Conservation (phyloP, 1,139 yeast species). For the Meyerozyma guilliermondii region DNA sequence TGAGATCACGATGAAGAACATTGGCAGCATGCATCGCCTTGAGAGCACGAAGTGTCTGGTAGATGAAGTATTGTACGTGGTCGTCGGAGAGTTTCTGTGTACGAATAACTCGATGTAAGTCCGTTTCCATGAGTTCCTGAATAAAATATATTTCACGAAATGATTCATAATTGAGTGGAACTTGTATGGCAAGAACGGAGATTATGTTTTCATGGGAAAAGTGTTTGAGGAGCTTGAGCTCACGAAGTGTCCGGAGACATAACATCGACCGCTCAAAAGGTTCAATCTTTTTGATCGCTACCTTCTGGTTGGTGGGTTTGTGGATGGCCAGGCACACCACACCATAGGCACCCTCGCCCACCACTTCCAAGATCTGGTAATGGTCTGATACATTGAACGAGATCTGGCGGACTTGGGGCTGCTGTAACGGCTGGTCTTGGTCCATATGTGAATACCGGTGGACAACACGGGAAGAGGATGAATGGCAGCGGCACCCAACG, state of each 20-base stretch:
- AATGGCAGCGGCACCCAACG: background rate
- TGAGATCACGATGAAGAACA: slow-evolving; percentile 87
- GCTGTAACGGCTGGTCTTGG: background rate
- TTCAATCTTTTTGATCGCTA: slow-evolving; percentile 91
- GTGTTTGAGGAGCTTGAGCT: slow-evolving; percentile 80
- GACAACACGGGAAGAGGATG: background rate
- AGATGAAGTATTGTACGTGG: slow-evolving; percentile 87
- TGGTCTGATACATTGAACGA: slow-evolving; percentile 86
- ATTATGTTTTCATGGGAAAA: slow-evolving; percentile 91
- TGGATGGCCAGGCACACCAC: slow-evolving; percentile 91
- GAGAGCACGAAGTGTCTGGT: slow-evolving; percentile 85
- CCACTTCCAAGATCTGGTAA: slow-evolving; percentile 77
- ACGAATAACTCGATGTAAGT: slow-evolving; percentile 82
- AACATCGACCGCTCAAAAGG: slow-evolving; percentile 93
- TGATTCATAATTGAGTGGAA: slow-evolving; percentile 69
- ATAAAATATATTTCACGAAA: slow-evolving; percentile 87
- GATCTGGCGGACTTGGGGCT: slow-evolving; percentile 31
- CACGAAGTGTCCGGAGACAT: slow-evolving; percentile 85
- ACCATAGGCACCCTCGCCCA: slow-evolving; percentile 98
- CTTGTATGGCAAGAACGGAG: slow-evolving; percentile 83
- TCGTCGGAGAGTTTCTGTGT: slow-evolving; percentile 85
- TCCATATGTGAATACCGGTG: background rate
- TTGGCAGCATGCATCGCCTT: slow-evolving; percentile 89
- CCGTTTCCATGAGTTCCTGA: slow-evolving; percentile 96
- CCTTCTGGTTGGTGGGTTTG: slow-evolving; percentile 81